A percentile compares a stretch with the other conserved stretches of the same genome.
These are phyloP conservation scores for Cucumis hystrix DNA, from an alignment of 306 rosid genomes.

Conservation along the genomic window DNA sequence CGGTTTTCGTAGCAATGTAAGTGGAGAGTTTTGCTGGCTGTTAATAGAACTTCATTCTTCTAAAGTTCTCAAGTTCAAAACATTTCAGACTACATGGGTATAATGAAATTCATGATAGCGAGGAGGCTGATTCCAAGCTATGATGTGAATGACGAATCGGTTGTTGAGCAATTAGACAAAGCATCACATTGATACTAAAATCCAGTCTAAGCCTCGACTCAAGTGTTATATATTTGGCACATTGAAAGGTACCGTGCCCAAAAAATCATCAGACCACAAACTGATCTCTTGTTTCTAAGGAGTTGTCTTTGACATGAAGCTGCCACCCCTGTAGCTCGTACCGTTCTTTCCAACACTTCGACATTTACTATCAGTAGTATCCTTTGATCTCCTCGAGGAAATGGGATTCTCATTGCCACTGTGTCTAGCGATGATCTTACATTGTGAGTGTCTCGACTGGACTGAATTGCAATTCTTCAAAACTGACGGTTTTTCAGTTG, in stretches of 20 bases:
- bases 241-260: constrained; percentile 7
- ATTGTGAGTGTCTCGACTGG: constrained; percentile 34
- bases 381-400: constrained; percentile 24
- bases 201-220: neutral
- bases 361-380: constrained; percentile 14
- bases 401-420: constrained; percentile 17
- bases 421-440: constrained; percentile 29
- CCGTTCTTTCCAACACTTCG: constrained; percentile 19
- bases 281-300: constrained; percentile 26
- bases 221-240: neutral
- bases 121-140: neutral
- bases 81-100: neutral
- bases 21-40: neutral
- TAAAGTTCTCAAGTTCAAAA: neutral
- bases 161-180: neutral
- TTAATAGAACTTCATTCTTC: neutral
- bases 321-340: constrained; percentile 6
- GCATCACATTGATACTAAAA: neutral
- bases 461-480: constrained; percentile 28
- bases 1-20: neutral
- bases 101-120: neutral
- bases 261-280: constrained; percentile 4
- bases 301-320: constrained; percentile 27
- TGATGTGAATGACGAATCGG: neutral
- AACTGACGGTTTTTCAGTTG: constrained; percentile 23